Percentiles rank a stretch among this genome's conserved stretches.
These are phyloP conservation scores for Aspergillus ibericus DNA, from an alignment of 2,329 filamentous ascomycete genomes.

Conservation along the genomic window DNA sequence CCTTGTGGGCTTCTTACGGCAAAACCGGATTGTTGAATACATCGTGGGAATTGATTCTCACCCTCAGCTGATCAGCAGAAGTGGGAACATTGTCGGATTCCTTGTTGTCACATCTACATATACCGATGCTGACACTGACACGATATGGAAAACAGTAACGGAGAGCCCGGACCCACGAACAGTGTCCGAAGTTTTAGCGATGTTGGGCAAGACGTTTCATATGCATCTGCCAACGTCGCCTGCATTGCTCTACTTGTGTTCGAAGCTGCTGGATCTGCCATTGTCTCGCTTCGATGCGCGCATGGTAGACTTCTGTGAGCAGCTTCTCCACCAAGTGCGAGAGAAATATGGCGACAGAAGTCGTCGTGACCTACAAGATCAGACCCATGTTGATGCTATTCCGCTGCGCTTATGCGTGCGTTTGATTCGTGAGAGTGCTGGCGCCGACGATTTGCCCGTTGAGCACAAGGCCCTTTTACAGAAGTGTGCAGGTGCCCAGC, in stretches of 20 bases:
- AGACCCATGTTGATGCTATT: conserved; percentile 38
- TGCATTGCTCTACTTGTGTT: conserved; percentile 65
- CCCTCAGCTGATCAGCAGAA: conserved; percentile 80
- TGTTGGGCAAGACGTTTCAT: conserved; percentile 56
- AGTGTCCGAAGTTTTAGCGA: conserved; percentile 73
- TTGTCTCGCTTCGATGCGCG: conserved; percentile 61
- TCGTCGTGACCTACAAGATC: conserved; percentile 25
- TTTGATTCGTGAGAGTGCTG: conserved; percentile 70
- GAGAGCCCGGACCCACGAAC: conserved; percentile 81
- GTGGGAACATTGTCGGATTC: conserved; percentile 83
- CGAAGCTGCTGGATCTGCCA: conserved; percentile 67
- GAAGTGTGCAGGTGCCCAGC: conserved; percentile 60
- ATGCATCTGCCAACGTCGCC: conserved; percentile 44
- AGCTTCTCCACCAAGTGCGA: conserved; percentile 53
- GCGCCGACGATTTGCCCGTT: conserved; percentile 54
- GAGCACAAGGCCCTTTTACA: conserved; percentile 64
- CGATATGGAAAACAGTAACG: conserved; percentile 79
- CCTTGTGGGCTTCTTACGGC: conserved; percentile 67
- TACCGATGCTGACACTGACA: conserved; percentile 68
- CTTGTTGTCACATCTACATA: conserved; percentile 77
- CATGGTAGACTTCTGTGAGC: conserved; percentile 63
- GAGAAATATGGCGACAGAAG: conserved; percentile 43
- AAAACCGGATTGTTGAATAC: conserved; percentile 76
- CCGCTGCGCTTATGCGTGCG: conserved; percentile 62
- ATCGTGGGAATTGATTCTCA: conserved; percentile 89